Evolutionary conservation across 2,329 filamentous ascomycete species (phyloP).

Genomic region (Aspergillus oerlinghausenensis): DNA sequence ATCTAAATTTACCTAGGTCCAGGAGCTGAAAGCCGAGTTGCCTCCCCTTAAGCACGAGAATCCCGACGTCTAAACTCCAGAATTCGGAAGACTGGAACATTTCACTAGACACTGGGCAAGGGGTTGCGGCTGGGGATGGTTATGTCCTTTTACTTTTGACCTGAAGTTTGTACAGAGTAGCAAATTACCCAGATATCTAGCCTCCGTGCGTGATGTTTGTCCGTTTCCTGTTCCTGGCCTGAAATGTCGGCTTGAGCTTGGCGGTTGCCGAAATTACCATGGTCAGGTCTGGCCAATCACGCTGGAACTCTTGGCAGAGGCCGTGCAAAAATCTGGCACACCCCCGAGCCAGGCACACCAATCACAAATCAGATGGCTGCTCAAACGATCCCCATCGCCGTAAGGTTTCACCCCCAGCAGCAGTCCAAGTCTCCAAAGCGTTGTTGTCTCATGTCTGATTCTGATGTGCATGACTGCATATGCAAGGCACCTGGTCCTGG

Average conservation of each 20-base stretch:
- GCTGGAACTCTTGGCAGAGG: conserved; percentile 1
- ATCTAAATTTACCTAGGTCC: background rate
- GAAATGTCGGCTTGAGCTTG: conserved; percentile 17
- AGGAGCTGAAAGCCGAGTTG: background rate
- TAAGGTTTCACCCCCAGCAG: conserved; percentile 9
- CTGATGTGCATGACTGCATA: conserved; percentile 1
- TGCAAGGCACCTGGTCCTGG: background rate
- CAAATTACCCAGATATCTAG: background rate
- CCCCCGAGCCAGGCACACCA: conserved; percentile 28
- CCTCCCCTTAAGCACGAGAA: background rate
- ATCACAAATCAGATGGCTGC: conserved; percentile 16
- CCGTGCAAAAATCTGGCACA: conserved; percentile 7
- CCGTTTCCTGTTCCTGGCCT: conserved; percentile 20
- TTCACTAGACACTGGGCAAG: background rate
- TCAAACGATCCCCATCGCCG: conserved; percentile 10
- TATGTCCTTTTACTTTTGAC: background rate
- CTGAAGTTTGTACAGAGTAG: background rate
- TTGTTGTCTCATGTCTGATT: conserved; percentile 17
- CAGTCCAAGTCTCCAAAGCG: background rate
- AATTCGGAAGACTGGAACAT: conserved; percentile 4
- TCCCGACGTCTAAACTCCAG: background rate
- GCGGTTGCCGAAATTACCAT: conserved; percentile 22
- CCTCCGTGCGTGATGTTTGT: background rate
- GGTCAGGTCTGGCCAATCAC: conserved; percentile 21
- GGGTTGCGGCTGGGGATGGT: background rate